These are phyloP conservation scores for Leptographium flavum DNA, from an alignment of 2,329 filamentous ascomycete species.

Conservation along the genomic window DNA sequence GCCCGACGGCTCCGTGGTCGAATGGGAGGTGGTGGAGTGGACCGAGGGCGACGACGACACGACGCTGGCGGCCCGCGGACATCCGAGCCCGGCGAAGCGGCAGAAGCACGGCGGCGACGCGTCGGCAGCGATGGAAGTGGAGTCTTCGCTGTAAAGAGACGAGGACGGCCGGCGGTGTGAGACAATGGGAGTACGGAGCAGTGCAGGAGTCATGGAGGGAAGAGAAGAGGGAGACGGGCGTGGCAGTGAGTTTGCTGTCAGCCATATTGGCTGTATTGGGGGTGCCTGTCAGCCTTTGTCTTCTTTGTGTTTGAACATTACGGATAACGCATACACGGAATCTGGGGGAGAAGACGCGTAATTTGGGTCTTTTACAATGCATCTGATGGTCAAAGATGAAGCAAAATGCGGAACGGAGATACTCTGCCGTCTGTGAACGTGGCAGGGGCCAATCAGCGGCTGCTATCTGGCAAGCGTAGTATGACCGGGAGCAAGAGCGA, in stretches of 20 bases:
- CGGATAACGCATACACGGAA: neutral
- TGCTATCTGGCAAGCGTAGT: too few relatives aligned
- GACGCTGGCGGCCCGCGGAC: slow-evolving; percentile 11
- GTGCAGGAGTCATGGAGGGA: neutral
- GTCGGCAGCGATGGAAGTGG: slow-evolving; percentile 12
- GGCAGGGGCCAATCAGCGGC: too few relatives aligned
- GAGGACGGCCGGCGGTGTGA: neutral
- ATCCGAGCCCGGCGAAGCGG: slow-evolving; percentile 31
- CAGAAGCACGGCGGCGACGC: slow-evolving; percentile 30
- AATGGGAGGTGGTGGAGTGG: slow-evolving; percentile 79
- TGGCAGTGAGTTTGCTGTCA: neutral
- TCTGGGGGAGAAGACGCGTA: neutral
- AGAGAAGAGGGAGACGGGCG: neutral
- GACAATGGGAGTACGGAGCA: neutral
- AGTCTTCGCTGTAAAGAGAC: slow-evolving; percentile 1
- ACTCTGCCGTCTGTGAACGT: too few relatives aligned
- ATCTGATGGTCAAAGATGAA: too few relatives aligned
- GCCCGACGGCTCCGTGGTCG: slow-evolving; percentile 51
- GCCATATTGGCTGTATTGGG: neutral
- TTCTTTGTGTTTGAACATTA: neutral
- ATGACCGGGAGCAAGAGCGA: neutral
- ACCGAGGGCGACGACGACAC: slow-evolving; percentile 26
- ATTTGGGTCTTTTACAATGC: neutral
- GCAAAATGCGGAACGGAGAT: too few relatives aligned
- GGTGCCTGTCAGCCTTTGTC: neutral